Base-by-base conservation (phyloP, 2,329 filamentous ascomycete species). In the Cladosporium sp. region DNA sequence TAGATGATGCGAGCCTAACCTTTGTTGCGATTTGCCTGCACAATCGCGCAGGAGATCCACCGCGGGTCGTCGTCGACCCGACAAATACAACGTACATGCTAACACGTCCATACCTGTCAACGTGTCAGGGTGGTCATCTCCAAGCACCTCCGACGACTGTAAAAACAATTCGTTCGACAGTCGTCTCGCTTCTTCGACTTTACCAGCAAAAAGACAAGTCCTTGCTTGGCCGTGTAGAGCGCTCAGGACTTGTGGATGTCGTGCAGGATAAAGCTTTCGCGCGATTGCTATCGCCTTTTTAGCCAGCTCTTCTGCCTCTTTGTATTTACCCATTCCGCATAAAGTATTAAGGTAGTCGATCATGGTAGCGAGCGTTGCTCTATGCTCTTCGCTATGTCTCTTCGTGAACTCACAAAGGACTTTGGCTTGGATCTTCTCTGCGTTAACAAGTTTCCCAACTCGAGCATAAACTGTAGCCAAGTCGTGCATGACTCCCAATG, bases 51-150 rank as follows among this genome's bases (percentile, higher is more conserved):
- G n/a, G 41, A 47, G n/a, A 47, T 47, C 10, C n/a, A 12, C 11
- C 10, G 41, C 41, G 4, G n/a, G 21, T 4, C 10, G n/a, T 21
- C 18, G 18, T 10, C 5, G 38, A n/a, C 38, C 18, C 38, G n/a
- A n/a, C 0, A 2, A 6, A n/a, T 44, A 2, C 6, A n/a, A n/a
- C 2, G 38, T 2, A 4, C 1, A 3, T 18, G 38, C 15, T n/a
- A 44, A 10, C 18, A 8, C 0, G 1, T 44, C 1, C 38, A n/a
- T 8, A n/a, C 15, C 5, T n/a, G 18, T 21, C 38, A 44, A n/a
- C 38, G 38, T 44, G 18, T 10, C 18, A 1, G 38, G 38, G 7
- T 44, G 38, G 18, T 44, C 18, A 3, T 10, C 6, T n/a, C 38
- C 18, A n/a, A 44, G 38, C 38, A 44, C 15, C 18, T 44, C 38